A percentile compares a stretch with the other conserved stretches of the same genome.
Evolutionary conservation across 805 yeast genomes (phyloP).

Genomic region (Ogataea paraovalis): DNA sequence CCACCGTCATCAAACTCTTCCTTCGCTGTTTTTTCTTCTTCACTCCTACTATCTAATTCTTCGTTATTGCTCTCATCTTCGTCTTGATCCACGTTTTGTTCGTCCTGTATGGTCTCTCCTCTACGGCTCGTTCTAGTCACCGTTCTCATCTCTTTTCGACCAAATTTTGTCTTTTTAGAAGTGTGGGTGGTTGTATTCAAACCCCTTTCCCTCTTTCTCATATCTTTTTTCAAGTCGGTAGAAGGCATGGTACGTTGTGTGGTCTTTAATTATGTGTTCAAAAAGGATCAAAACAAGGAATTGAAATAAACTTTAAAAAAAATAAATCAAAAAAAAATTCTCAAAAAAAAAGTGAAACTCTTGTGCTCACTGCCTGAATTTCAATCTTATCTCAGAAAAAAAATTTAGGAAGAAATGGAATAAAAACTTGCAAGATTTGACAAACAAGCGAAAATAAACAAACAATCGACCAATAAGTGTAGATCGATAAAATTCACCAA

Average conservation of each 20-base stretch:
- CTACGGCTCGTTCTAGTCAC: constrained; percentile 54
- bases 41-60: background rate
- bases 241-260: constrained; percentile 1
- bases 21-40: constrained; percentile 5
- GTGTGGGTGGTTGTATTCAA: background rate
- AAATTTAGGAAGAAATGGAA: background rate
- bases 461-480: too few relatives aligned
- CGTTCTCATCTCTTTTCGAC: constrained; percentile 58
- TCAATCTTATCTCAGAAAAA: background rate
- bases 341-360: background rate
- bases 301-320: background rate
- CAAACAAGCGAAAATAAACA: background rate
- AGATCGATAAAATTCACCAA: too few relatives aligned
- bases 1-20: constrained; percentile 9
- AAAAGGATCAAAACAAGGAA: background rate
- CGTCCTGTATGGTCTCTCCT: constrained; percentile 12
- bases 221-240: constrained; percentile 13
- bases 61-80: constrained; percentile 16
- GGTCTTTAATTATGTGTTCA: background rate
- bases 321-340: background rate
- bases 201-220: constrained; percentile 9
- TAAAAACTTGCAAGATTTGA: background rate
- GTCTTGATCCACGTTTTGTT: constrained; percentile 20
- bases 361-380: background rate
- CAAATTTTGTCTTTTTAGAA: constrained; percentile 35